A percentile compares a stretch with the other conserved stretches of the same genome.
Evolutionary conservation across 306 rosid species (phyloP).

Genomic region (Alnus glutinosa): DNA sequence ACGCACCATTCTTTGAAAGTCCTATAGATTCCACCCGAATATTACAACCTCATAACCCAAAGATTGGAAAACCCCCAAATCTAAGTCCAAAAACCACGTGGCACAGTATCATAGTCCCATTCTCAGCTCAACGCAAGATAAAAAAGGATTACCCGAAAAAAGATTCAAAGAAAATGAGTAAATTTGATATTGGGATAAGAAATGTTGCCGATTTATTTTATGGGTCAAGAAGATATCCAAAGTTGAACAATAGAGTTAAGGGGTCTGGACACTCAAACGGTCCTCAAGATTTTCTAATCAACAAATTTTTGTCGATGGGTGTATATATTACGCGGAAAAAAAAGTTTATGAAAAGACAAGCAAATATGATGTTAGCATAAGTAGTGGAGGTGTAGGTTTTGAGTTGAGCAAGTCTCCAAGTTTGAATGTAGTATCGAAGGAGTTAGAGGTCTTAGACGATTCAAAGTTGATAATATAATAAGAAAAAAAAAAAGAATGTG

Average conservation of each 20-base stretch:
- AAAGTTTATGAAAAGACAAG: slow-evolving; percentile 19
- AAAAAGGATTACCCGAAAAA: slow-evolving; percentile 11
- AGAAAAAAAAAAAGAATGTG: too few relatives aligned
- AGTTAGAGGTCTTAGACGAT: slow-evolving; percentile 27
- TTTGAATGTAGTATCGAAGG: slow-evolving; percentile 14
- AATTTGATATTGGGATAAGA: slow-evolving; percentile 16
- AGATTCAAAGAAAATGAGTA: slow-evolving; percentile 1
- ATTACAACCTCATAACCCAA: slow-evolving; percentile 2
- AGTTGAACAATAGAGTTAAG: slow-evolving; percentile 25
- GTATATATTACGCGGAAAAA: slow-evolving; percentile 2
- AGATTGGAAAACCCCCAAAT: slow-evolving; percentile 12
- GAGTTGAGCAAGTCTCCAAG: slow-evolving; percentile 8
- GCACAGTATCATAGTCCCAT: not conserved
- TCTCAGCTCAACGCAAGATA: not conserved
- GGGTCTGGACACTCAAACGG: slow-evolving; percentile 31
- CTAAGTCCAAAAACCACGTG: slow-evolving; percentile 19
- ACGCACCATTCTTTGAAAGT: slow-evolving; percentile 18
- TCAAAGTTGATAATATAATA: too few relatives aligned
- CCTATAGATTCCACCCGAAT: slow-evolving; percentile 12
- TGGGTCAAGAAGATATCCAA: slow-evolving; percentile 33
- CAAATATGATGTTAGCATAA: not conserved
- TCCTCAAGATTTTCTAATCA: slow-evolving; percentile 45
- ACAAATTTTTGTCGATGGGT: not conserved
- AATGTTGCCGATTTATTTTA: not conserved
- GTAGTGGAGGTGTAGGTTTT: not conserved